These are phyloP conservation scores for Calonectria honghensis DNA, from an alignment of 2,329 filamentous ascomycete genomes.

Conservation along the genomic window DNA sequence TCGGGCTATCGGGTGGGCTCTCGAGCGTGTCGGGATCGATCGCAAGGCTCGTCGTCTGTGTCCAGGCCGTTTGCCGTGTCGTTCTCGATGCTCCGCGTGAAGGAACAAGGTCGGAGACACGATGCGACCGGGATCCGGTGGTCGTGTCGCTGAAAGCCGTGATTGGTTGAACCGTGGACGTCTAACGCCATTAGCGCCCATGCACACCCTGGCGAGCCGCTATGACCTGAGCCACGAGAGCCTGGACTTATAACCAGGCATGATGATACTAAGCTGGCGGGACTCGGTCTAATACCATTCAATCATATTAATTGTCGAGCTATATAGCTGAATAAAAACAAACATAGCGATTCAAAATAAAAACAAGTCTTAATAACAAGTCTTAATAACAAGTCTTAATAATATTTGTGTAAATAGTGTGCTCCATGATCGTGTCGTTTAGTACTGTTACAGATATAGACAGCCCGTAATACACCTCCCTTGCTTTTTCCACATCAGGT, in stretches of 20 bases:
- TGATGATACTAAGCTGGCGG: not conserved
- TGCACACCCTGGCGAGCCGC: not conserved
- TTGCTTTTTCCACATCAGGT: slow-evolving; percentile 35
- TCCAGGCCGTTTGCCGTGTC: slow-evolving; percentile 42
- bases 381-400: not conserved
- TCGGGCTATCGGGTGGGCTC: slow-evolving; percentile 21
- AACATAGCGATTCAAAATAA: not conserved
- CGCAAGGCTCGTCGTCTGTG: slow-evolving; percentile 21
- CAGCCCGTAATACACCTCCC: slow-evolving; percentile 30
- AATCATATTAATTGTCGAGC: not conserved
- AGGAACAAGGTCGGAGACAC: slow-evolving; percentile 48
- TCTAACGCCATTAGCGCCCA: slow-evolving; percentile 36
- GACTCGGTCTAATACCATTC: not conserved
- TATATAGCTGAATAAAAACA: not conserved
- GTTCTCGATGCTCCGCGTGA: slow-evolving; percentile 41
- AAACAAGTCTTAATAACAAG: slow-evolving; percentile 15
- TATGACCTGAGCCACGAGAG: slow-evolving; percentile 1
- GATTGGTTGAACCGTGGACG: slow-evolving; percentile 47
- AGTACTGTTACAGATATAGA: slow-evolving; percentile 40
- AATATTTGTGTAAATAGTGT: slow-evolving; percentile 25
- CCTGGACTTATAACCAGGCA: slow-evolving; percentile 9
- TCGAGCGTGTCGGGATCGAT: slow-evolving; percentile 28
- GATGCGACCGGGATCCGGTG: slow-evolving; percentile 50
- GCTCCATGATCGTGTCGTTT: slow-evolving; percentile 25
- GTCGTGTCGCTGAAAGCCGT: slow-evolving; percentile 50